Conservation (phyloP, 805 yeast species). For the Zygoascus ofunaensis region DNA sequence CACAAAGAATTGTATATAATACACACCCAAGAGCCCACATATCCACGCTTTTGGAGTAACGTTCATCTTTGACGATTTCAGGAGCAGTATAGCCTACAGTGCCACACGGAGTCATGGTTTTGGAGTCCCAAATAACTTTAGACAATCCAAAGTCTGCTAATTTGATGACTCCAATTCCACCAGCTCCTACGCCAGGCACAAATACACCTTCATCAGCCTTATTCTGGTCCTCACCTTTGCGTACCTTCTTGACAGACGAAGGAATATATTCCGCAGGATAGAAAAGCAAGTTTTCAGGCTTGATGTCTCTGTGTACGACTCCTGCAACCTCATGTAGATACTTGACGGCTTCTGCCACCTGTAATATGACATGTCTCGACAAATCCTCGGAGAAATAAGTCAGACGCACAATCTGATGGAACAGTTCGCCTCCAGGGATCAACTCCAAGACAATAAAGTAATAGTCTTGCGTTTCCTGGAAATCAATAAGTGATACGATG, state of each 20-base stretch:
- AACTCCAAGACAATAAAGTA: conserved; percentile 62
- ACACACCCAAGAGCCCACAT: conserved; percentile 99
- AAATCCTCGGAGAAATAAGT: conserved; percentile 70
- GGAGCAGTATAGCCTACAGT: conserved; percentile 99
- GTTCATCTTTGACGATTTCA: conserved; percentile 89
- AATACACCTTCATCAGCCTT: conserved; percentile 85
- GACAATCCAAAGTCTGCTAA: conserved; percentile 94
- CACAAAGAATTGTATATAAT: conserved; percentile 83
- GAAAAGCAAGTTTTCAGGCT: conserved; percentile 70
- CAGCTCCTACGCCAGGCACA: conserved; percentile 75
- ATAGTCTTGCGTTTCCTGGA: conserved; percentile 41
- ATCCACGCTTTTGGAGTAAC: conserved; percentile 88
- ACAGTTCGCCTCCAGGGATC: conserved; percentile 71
- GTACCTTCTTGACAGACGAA: conserved; percentile 23
- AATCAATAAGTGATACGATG: conserved; percentile 46
- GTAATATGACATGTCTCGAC: conserved; percentile 62
- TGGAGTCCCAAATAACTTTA: conserved; percentile 77
- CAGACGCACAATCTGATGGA: conserved; percentile 67
- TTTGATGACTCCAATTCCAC: conserved; percentile 81
- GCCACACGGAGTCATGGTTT: conserved; percentile 96
- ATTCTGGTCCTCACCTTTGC: conserved; percentile 35
- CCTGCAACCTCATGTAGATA: conserved; percentile 64
- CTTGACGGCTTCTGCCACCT: conserved; percentile 60
- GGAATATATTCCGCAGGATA: conserved; percentile 43
- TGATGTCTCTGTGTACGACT: conserved; percentile 71